Evolutionary conservation across 345 rosid species (phyloP), one percentile per base, ranked within the genome.

Genomic region (Rhizophora mangle): DNA sequence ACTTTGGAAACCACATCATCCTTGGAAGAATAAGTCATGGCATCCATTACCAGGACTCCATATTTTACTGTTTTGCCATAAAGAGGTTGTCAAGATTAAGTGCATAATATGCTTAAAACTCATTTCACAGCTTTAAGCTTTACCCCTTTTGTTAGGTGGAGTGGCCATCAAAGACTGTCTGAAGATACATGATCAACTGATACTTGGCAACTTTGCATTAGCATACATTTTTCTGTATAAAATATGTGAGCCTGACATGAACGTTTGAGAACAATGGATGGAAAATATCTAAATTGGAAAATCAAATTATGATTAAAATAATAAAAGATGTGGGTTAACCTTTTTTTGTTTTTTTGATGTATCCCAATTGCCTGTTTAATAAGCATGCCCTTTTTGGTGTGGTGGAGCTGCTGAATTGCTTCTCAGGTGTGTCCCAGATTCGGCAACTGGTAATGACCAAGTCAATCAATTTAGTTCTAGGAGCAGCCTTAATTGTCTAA

Each of bases 1-100:
- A 68, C 64, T 68, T 27, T 55, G 59, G 59, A 55, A 55, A 26
- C 59, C 29, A 26, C 59, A 55, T 55, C 27, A 55, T 55, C 59
- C 27, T 55, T 22, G 59, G 27, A 22, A 55, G 59, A 22, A 55
- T 26, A 55, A 55, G 16, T 55, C 59, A 55, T 8, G 34, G 55
- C 59, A 22, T 55, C 24, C 27, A 55, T 55, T 9, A 26, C 24
- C 27, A 26, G 22, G 22, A 54, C n/a, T 8, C 8, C 15, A 22
- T 55, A 21, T 22, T 8, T 22, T 55, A n/a, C 13, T 6, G 15
- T 54, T 54, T 54, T 55, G 3, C 59, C 59, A 11, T 55, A 21
- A 55, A 55, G 13, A 55, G 29, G 59, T 13, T 8, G 29, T 22
- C 27, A 22, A 55, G 29, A 22, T 24, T 54, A 55, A 21, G 10